Conservation (phyloP, 768 basidiomycete genomes). For the Russula brevipes region DNA sequence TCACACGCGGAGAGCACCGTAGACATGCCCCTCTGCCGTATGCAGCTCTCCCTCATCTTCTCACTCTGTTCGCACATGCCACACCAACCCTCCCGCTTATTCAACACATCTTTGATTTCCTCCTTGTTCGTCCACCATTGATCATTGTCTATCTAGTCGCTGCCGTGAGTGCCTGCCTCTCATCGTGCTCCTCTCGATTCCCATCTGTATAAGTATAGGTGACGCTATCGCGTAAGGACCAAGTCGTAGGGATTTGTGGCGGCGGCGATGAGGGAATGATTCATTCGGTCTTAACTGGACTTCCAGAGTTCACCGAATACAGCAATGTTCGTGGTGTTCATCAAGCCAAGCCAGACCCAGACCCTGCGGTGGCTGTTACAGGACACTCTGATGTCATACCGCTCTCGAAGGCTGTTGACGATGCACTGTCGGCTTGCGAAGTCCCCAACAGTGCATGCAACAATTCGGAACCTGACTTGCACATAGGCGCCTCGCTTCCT, state of each 20-base stretch:
- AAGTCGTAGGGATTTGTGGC: slow-evolving; percentile 54
- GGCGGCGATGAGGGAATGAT: slow-evolving; percentile 81
- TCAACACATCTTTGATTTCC: slow-evolving; percentile 88
- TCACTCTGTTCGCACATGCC: slow-evolving; percentile 91
- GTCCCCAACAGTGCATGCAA: background rate
- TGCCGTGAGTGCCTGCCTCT: slow-evolving; percentile 51
- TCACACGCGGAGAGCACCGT: background rate
- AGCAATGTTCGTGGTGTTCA: slow-evolving; percentile 19
- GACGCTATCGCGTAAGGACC: slow-evolving; percentile 63
- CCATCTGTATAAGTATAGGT: slow-evolving; percentile 42
- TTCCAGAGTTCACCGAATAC: slow-evolving; percentile 55
- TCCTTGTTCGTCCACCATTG: slow-evolving; percentile 78
- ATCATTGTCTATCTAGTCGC: slow-evolving; percentile 76
- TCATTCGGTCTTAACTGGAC: slow-evolving; percentile 63
- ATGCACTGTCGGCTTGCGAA: background rate
- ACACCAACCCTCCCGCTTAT: slow-evolving; percentile 84
- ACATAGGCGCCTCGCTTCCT: background rate
- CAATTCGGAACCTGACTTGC: background rate
- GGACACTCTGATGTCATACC: background rate
- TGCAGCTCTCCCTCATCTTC: slow-evolving; percentile 82
- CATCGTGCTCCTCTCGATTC: background rate
- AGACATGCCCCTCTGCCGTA: slow-evolving; percentile 80
- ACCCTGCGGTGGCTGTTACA: background rate
- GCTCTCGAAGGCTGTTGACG: background rate
- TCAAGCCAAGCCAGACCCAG: background rate